Base-by-base conservation (phyloP, 192 early-diverging fungal genomes). In the Backusella westeae region DNA sequence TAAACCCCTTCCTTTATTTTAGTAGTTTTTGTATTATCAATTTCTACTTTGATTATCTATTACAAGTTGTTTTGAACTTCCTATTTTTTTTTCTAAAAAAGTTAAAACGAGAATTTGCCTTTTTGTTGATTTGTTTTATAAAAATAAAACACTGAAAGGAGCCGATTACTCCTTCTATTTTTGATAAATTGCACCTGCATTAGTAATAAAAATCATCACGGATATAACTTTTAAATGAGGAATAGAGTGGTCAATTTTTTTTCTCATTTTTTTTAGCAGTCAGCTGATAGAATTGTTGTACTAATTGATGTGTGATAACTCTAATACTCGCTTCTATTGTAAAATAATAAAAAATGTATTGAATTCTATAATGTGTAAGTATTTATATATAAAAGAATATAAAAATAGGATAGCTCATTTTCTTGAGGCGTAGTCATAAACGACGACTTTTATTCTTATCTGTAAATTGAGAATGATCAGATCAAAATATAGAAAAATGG, bases 191-290 rank as follows among this genome's bases (percentile, higher is more conserved):
- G 56, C 23, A 63, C 23, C 56, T 63, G 8, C 9, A 63, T 63
- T 63, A 29, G 23, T 63, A 63, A 63, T 63, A 63, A 26, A 15
- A 63, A 63, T 63, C 9, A 9, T 12, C 23, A 26, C 56, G 56
- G 56, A 63, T 29, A 63, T 63, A 63, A 63, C 56, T 2, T 63
- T 26, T 63, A 63, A 63, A 63, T 63, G 56, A 63, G 56, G 56
- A 63, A 63, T 23, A 63, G 56, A 26, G 23, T 63, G 6, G 46
- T 29, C 23, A 26, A 23, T 21, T 26, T 21, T 53, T 53, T 53
- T 63, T 63, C 7, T 63, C 12, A 63, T 63, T 63, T 63, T 26
- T 26, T 63, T 63, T 56, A 63, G 9, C 26, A 63, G 56, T 63
- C 56, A 63, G 56, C 56, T 63, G 56, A 63, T 63, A 63, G 23